Evolutionary conservation across 2,329 filamentous ascomycete genomes (phyloP).

Genomic region (Trichoderma semiorbis): DNA sequence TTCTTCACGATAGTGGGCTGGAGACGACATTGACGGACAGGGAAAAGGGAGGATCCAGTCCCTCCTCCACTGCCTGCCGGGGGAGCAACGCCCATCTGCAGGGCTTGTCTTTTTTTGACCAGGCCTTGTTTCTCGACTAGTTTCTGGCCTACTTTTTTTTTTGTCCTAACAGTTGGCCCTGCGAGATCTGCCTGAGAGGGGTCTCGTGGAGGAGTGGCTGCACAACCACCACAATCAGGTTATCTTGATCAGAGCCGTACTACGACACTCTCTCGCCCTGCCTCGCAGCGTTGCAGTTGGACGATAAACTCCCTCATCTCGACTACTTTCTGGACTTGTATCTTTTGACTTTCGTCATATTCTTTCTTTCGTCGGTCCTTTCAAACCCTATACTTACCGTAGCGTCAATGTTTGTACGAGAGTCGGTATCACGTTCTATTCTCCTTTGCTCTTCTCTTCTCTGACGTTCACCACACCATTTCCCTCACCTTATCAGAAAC

Average conservation of each 20-base stretch:
- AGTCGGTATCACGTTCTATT: neutral
- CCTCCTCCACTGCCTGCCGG: constrained; percentile 3
- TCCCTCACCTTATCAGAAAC: neutral
- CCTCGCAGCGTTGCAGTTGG: neutral
- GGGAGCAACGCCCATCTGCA: constrained; percentile 4
- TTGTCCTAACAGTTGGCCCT: neutral
- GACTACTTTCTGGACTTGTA: neutral
- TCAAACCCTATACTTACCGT: neutral
- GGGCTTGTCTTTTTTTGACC: neutral
- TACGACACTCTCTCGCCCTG: constrained; percentile 1
- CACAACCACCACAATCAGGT: constrained; percentile 14
- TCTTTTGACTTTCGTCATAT: neutral
- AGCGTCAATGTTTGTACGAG: constrained; percentile 14
- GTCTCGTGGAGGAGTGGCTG: constrained; percentile 8
- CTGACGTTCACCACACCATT: neutral
- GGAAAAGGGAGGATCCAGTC: neutral
- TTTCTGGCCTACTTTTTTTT: constrained; percentile 4
- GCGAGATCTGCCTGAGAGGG: constrained; percentile 13
- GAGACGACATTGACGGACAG: neutral
- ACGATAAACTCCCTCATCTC: neutral
- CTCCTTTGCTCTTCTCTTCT: neutral
- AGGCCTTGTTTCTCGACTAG: constrained; percentile 1
- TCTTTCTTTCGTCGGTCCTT: neutral
- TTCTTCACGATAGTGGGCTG: constrained; percentile 10
- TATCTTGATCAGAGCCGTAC: constrained; percentile 12